phyloP scores from a whole-genome alignment of 371 early-diverging fungal genomes.

The Dipsacomyces acuminosporus region DNA sequence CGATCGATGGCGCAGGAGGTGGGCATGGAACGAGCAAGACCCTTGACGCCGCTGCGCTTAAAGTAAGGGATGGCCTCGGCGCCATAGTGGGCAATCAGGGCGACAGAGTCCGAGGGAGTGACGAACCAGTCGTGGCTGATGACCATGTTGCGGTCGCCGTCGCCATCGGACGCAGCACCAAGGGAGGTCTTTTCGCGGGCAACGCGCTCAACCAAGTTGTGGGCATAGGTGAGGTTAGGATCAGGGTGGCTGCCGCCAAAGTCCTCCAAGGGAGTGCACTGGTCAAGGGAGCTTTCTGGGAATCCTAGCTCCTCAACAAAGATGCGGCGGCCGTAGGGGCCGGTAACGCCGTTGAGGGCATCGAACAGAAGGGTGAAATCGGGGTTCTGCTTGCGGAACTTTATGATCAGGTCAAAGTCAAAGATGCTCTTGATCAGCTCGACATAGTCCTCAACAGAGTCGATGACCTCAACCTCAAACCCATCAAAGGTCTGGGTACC shows the following conservation, averaged over 20 bases:
- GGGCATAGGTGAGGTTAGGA: slow-evolving; percentile 97
- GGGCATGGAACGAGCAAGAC: slow-evolving; percentile 95
- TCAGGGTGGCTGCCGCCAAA: slow-evolving; percentile 97
- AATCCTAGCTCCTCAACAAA: slow-evolving; percentile 89
- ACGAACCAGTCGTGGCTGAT: slow-evolving; percentile 90
- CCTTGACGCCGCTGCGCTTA: slow-evolving; percentile 72
- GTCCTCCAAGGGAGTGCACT: slow-evolving; percentile 75
- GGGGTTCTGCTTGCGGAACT: slow-evolving; percentile 64
- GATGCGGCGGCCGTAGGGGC: slow-evolving; percentile 83
- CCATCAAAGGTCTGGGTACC: slow-evolving; percentile 57
- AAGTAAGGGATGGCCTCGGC: slow-evolving; percentile 86
- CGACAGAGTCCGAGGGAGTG: slow-evolving; percentile 96
- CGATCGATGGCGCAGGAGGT: slow-evolving; percentile 88
- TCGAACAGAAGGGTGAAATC: slow-evolving; percentile 88
- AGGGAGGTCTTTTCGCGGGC: slow-evolving; percentile 72
- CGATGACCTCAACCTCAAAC: slow-evolving; percentile 79
- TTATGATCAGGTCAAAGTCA: slow-evolving; percentile 76
- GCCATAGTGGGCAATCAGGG: slow-evolving; percentile 90
- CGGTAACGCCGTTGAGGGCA: slow-evolving; percentile 96
- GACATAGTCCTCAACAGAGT: slow-evolving; percentile 86
- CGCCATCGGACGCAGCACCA: slow-evolving; percentile 94
- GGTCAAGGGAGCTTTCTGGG: slow-evolving; percentile 74
- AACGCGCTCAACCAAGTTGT: slow-evolving; percentile 88
- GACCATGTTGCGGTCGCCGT: slow-evolving; percentile 96
- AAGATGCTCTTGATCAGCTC: slow-evolving; percentile 83